Evolutionary conservation across 179 eudicot genomes (phyloP).

Genomic region (Beta lomatogona): DNA sequence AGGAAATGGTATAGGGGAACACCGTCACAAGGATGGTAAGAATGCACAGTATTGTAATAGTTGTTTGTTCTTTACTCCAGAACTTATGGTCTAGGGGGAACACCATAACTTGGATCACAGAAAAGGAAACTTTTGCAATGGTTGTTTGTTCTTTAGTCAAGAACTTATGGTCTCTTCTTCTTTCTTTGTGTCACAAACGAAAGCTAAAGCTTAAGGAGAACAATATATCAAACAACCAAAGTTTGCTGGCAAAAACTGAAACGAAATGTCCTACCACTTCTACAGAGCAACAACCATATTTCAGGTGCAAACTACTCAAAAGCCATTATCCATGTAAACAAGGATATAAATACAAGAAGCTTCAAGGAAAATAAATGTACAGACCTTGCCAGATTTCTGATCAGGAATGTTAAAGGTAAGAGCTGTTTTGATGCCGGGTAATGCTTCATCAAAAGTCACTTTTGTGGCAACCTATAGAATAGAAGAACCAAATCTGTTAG

Average conservation of each 20-base stretch:
- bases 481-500: background rate
- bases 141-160: background rate
- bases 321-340: background rate
- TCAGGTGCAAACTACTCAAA: background rate
- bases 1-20: background rate
- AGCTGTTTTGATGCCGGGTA: slow-evolving; percentile 66
- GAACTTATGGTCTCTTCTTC: background rate
- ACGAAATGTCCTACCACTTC: background rate
- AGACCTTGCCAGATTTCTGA: slow-evolving; percentile 84
- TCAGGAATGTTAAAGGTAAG: slow-evolving; percentile 82
- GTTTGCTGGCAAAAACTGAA: background rate
- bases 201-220: background rate
- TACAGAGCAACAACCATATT: no score
- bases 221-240: background rate
- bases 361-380: background rate
- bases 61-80: no score
- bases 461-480: slow-evolving; percentile 61
- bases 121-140: background rate
- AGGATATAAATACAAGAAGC: background rate
- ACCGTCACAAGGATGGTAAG: background rate
- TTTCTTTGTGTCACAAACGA: no score
- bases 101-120: no score
- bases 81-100: no score
- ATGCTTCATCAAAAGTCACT: slow-evolving; percentile 58
- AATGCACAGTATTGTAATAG: background rate